Base-by-base conservation (phyloP, 805 yeast genomes). In the Suhomyces vadensis region DNA sequence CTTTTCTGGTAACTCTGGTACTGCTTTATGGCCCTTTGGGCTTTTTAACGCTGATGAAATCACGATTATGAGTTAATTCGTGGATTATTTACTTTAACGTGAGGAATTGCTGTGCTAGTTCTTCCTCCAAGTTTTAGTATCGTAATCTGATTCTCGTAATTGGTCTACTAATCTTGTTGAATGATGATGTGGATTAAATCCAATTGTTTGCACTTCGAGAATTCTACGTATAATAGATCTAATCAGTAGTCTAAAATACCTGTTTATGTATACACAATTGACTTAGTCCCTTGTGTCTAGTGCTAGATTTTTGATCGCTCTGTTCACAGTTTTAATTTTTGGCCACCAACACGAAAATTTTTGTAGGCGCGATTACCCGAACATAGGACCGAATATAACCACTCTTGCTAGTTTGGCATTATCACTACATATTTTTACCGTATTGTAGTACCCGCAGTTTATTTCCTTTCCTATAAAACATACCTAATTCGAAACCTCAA, bases 171-270 rank as follows among this genome's bases (percentile, higher is more conserved):
- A 29, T 16, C 33, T 29, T 14, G 19, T 29, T 29, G 20, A 29
- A 29, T 29, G 6, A 14, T 8, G 16, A 20, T 29, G 16, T 29
- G 33, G 33, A 29, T 14, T 16, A n/a, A 14, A 17, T 16, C 33
- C 33, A 29, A 29, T 29, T 29, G 10, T 29, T n/a, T 14, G 33
- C 16, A 6, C 20, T 6, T 29, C 17, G 20, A 13, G 20, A 16
- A n/a, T 29, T 29, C 33, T 29, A 14, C 16, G 49, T 45, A 42
- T 46, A 47, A 43, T 57, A 60, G 71, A 66, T 64, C 72, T 66
- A 66, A 56, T 66, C 71, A 66, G 71, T 66, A 66, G 71, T 66
- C 72, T 58, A 62, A 40, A 36, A 51, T 44, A 52, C 33, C 19
- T 16, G n/a, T n/a, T n/a, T 14, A 29, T 29, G 16, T 29, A 29